These are phyloP conservation scores for Quercus ilex DNA, from an alignment of 306 rosid species.

Conservation along the genomic window DNA sequence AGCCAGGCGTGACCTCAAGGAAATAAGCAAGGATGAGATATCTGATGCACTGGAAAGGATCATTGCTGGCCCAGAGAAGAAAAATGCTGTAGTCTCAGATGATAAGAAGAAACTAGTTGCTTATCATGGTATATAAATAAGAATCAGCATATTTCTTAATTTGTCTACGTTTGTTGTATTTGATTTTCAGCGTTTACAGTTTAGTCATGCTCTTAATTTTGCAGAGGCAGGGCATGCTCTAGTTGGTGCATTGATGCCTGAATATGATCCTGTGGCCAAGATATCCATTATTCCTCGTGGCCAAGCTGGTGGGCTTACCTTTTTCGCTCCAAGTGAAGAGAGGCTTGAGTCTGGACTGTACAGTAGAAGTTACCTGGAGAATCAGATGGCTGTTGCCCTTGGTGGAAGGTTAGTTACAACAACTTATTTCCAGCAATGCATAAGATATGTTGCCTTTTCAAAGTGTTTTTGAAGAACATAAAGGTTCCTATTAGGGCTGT, in stretches of 20 bases:
- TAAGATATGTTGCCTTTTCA: background rate
- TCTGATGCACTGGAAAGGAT: constrained; percentile 96
- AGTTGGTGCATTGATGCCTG: constrained; percentile 69
- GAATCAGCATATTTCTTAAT: background rate
- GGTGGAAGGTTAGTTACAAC: constrained; percentile 49
- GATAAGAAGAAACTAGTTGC: constrained; percentile 97
- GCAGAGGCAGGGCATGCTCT: constrained; percentile 99
- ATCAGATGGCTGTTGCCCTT: constrained; percentile 99
- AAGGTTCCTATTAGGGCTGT: background rate
- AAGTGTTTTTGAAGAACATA: background rate
- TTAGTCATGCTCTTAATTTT: constrained; percentile 7
- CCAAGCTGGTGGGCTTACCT: constrained; percentile 69
- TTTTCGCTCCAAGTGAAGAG: constrained; percentile 69
- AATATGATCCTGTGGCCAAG: constrained; percentile 84
- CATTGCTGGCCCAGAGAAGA: constrained; percentile 99
- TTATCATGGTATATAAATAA: constrained; percentile 45
- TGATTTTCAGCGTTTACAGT: background rate
- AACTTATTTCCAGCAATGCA: background rate
- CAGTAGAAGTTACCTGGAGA: constrained; percentile 99
- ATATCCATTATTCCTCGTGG: constrained; percentile 97
- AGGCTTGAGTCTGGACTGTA: constrained; percentile 73
- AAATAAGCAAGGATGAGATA: constrained; percentile 97
- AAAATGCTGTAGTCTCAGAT: constrained; percentile 93
- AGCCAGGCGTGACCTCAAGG: constrained; percentile 97
- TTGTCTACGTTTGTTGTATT: background rate